Base-by-base conservation (phyloP, 352 stramenopile genomes). In the Pythium vanterpoolii region DNA sequence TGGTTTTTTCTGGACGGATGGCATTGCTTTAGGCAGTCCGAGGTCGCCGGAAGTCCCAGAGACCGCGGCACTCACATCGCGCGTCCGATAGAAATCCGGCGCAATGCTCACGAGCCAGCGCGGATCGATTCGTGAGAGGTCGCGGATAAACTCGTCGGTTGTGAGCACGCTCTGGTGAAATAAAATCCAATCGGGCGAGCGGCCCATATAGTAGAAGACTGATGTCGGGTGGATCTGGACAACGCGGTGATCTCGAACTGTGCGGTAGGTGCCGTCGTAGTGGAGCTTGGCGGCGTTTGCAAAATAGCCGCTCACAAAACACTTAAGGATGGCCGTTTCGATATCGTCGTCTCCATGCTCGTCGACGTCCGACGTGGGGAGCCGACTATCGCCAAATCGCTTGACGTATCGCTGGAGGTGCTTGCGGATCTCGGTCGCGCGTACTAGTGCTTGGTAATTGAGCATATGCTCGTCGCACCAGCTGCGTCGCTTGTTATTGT, bases 91-190 rank as follows among this genome's bases (percentile, higher is more conserved):
- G 50, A 91, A 90, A 58, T 90, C 79, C 1, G 84, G 84, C 1
- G 81, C 79, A 1, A 84, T 67, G 27, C 65, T 64, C 16, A 90
- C 67, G 26, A 93, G 69, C 84, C 84, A 93, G 27, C 84, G 77
- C 7, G 84, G 84, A 23, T 93, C 77, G 43, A 93, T 89, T 47
- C 62, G 82, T 13, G 68, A 77, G 34, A 90, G 76, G 40, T 89
- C 77, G 10, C 81, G 79, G 24, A 96, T 83, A 56, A 91, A 98
- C 71, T 99, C 96, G 56, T 99, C 97, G 0, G 88, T 97, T 1
- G 97, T 99, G 44, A 98, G 89, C 24, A 99, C 96, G 40, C 98
- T 96, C 72, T 99, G 95, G 65, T 99, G 96, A 73, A 99, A 99
- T 30, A 98, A 79, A 18, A 99, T 92, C 83, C 98, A 99, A 68